These are phyloP conservation scores for Neoboletus subvelutipes DNA, from an alignment of 768 basidiomycete species.

Conservation along the genomic window DNA sequence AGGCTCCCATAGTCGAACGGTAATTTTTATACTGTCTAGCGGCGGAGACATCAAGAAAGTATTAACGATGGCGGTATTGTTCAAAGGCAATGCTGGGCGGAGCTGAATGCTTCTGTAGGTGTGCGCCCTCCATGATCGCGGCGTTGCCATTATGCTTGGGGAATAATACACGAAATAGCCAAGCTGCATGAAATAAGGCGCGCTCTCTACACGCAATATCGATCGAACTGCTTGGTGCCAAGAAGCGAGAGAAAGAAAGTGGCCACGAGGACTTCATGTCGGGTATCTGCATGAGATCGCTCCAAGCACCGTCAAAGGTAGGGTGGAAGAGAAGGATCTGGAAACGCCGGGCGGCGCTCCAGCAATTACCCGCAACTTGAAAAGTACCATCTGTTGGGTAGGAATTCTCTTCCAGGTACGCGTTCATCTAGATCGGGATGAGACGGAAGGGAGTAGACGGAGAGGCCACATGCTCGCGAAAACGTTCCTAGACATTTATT, in stretches of 20 bases:
- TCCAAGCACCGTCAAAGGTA: conserved; percentile 28
- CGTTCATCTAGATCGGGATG: not conserved
- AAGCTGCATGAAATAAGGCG: conserved; percentile 33
- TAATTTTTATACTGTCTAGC: conserved; percentile 28
- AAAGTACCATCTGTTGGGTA: conserved; percentile 1
- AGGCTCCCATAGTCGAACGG: conserved; percentile 14
- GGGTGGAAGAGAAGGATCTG: conserved; percentile 22
- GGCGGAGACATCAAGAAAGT: conserved; percentile 18
- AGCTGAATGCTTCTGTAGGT: conserved; percentile 22
- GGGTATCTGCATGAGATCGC: conserved; percentile 38
- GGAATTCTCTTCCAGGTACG: not conserved
- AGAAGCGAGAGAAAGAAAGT: conserved; percentile 31
- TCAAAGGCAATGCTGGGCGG: conserved; percentile 31
- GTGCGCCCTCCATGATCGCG: conserved; percentile 30
- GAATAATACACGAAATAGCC: conserved; percentile 29
- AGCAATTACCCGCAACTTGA: conserved; percentile 15
- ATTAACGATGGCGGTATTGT: conserved; percentile 28
- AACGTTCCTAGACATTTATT: conserved; percentile 5
- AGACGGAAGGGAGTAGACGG: not conserved
- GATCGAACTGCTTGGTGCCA: conserved; percentile 34
- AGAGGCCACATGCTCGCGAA: conserved; percentile 1
- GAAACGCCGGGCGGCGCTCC: conserved; percentile 24
- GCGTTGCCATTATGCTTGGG: conserved; percentile 26
- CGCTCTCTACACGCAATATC: conserved; percentile 33
- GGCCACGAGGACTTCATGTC: conserved; percentile 38